Conservation (phyloP, 208 protist genomes). For the Wallacemonas sp. region DNA sequence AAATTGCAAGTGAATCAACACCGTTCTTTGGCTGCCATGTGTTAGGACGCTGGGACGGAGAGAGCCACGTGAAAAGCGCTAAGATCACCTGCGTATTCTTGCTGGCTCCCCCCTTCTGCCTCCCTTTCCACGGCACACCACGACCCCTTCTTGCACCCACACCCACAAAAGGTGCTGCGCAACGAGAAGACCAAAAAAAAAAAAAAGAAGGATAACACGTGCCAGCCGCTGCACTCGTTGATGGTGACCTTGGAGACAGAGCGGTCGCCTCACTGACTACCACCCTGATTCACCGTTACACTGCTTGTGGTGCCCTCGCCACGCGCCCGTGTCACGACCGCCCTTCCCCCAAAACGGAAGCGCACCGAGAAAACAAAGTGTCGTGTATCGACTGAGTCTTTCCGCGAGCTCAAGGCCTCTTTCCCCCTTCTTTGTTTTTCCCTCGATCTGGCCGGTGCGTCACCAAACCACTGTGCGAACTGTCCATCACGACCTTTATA, state of each 20-base stretch:
- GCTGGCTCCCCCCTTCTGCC: not conserved
- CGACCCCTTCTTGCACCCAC: not conserved
- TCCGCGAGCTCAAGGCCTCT: not conserved
- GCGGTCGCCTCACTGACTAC: not conserved
- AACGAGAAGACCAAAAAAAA: not conserved
- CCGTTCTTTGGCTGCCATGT: too few relatives aligned
- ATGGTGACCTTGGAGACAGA: not conserved
- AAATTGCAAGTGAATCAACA: not conserved
- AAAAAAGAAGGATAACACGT: not conserved
- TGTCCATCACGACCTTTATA: not conserved
- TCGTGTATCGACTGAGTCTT: conserved; percentile 6
- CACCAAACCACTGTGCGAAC: not conserved
- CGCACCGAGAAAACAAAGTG: not conserved
- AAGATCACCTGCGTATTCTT: conserved; percentile 7
- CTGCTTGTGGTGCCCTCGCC: not conserved
- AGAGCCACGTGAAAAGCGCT: conserved; percentile 2
- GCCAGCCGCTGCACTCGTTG: not conserved
- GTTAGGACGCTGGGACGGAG: too few relatives aligned
- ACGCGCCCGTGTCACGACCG: not conserved
- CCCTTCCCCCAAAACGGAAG: not conserved
- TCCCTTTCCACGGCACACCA: not conserved
- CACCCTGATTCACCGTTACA: not conserved
- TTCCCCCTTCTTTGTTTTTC: conserved; percentile 15
- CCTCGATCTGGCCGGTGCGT: not conserved
- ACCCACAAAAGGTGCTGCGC: too few relatives aligned